Evolutionary conservation across 2,329 filamentous ascomycete species (phyloP).

Genomic region (Magnaporthiopsis incrustans): DNA sequence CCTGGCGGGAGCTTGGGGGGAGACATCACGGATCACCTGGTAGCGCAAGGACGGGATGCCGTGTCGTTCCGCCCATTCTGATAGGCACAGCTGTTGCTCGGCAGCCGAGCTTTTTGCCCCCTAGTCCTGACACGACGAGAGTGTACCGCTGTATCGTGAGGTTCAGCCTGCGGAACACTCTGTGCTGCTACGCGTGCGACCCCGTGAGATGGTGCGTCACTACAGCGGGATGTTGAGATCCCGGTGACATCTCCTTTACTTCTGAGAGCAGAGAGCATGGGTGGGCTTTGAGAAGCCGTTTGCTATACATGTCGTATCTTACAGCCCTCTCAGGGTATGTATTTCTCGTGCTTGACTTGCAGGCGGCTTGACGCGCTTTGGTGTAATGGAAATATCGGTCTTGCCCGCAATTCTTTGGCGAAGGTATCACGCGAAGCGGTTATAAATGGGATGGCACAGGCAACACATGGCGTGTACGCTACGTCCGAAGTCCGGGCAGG

Average conservation of each 20-base stretch:
- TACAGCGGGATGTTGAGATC: not conserved
- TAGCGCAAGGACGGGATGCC: not conserved
- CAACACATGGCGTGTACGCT: not conserved
- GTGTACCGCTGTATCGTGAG: not conserved
- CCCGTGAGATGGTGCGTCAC: not conserved
- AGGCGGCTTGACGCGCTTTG: not conserved
- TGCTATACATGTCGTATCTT: too few species aligned
- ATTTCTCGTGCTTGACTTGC: too few species aligned
- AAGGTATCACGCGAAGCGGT: not conserved
- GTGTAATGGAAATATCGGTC: not conserved
- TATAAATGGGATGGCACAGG: not conserved
- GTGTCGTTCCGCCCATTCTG: not conserved
- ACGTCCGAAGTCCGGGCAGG: not conserved
- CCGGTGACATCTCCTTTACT: not conserved
- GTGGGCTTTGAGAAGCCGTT: too few species aligned
- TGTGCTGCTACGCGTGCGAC: not conserved
- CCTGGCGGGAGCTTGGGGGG: not conserved
- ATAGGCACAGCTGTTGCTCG: not conserved
- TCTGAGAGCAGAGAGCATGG: not conserved
- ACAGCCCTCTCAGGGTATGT: too few species aligned
- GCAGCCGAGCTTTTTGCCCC: not conserved
- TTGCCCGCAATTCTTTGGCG: not conserved
- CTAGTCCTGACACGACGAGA: not conserved
- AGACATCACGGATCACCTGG: not conserved
- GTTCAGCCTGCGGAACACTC: not conserved